Conservation (phyloP, 768 basidiomycete species). For the Fomitopsis pulvina region DNA sequence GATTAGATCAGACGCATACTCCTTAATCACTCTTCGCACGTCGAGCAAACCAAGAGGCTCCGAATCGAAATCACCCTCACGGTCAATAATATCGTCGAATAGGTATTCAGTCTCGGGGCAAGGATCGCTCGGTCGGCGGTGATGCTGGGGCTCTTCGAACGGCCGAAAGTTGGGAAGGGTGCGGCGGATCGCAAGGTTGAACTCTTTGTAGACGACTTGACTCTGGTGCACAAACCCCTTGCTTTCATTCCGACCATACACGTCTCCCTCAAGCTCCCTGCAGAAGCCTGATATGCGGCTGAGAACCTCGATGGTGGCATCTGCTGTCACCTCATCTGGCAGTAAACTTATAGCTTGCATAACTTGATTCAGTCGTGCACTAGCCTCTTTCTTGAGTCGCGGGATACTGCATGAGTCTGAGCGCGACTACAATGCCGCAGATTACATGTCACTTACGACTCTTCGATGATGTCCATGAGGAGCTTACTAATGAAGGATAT, state of each 20-base stretch:
- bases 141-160: slow-evolving; percentile 11
- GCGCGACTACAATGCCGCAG: not conserved
- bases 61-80: not conserved
- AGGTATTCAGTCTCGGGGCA: not conserved
- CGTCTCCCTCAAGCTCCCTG: slow-evolving; percentile 25
- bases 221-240: slow-evolving; percentile 33
- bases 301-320: slow-evolving; percentile 42
- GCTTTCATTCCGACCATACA: slow-evolving; percentile 27
- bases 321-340: slow-evolving; percentile 30
- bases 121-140: not conserved
- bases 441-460: slow-evolving; percentile 33
- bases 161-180: slow-evolving; percentile 38
- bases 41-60: slow-evolving; percentile 25
- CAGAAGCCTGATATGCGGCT: slow-evolving; percentile 40
- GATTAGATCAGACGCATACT: slow-evolving; percentile 22
- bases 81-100: not conserved
- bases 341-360: slow-evolving; percentile 29
- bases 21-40: slow-evolving; percentile 28
- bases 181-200: slow-evolving; percentile 28
- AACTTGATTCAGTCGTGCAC: slow-evolving; percentile 31
- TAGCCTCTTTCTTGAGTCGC: slow-evolving; percentile 32
- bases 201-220: slow-evolving; percentile 24
- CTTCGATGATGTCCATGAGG: slow-evolving; percentile 46
- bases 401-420: slow-evolving; percentile 36
- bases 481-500: slow-evolving; percentile 45